Evolutionary conservation across 2,329 filamentous ascomycete genomes (phyloP), one percentile per base, ranked within the genome.

Genomic region (Cladobotryum protrusum): DNA sequence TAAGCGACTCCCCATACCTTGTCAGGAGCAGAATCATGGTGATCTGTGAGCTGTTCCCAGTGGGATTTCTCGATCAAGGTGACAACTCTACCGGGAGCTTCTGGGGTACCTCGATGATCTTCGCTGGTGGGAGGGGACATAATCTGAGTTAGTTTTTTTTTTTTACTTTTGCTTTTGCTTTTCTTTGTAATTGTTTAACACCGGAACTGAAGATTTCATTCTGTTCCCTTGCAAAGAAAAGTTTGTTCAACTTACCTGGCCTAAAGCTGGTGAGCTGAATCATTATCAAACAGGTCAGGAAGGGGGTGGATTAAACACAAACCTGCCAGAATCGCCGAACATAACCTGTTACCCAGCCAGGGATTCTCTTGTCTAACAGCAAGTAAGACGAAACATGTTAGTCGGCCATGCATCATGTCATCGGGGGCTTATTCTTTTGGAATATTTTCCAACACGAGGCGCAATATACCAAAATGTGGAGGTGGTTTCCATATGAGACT

Each of bases 251-350:
- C 29, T 11, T 67, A 69, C 67, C 67, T 68, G 19, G 67, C 67
- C 66, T 69, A 18, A 17, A 43, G 4, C 8, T 37, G 34, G 42
- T 52, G 46, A 52, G 44, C 24, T 9, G 11, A 29, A 29, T 29
- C 24, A 29, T 8, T 29, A 29, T 37, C 20, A 20, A n/a, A 33
- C 13, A 32, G 12, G 42, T 18, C 12, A n/a, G 33, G 42, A 7
- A 33, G 17, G 14, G 42, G 20, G 24, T 18, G 5, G n/a, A n/a
- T 29, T 49, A 17, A 18, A 54, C 18, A 68, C 86, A 61, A 77
- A 95, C 92, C 83, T 99, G 93, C 93, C 93, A 99, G 70, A 99
- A 97, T 35, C 93, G 81, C 51, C 93, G 84, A 37, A 99, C 91
- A 67, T 96, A 99, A 59, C 91, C 90, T 58, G 84, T 87, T 18